Evolutionary conservation across 2,329 filamentous ascomycete genomes (phyloP).

Genomic region (Phoma sp.): DNA sequence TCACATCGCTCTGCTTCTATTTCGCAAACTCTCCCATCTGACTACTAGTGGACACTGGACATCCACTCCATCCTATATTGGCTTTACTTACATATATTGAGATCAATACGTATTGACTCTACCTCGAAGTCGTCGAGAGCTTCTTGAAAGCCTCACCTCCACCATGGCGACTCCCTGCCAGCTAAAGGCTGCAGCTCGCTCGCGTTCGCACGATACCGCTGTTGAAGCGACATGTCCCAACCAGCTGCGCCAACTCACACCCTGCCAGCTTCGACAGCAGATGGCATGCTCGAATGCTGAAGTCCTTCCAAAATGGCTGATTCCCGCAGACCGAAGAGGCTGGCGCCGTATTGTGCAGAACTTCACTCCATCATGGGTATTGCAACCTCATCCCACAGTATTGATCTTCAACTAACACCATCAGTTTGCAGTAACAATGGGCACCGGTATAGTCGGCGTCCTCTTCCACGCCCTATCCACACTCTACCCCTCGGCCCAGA

Average conservation of each 20-base stretch:
- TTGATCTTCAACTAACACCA: not conserved
- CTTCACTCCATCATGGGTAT: constrained; percentile 45
- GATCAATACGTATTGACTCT: too few relatives aligned
- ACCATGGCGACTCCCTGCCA: constrained; percentile 10
- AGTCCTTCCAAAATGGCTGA: constrained; percentile 32
- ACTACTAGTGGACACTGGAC: not conserved
- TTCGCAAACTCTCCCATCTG: not conserved
- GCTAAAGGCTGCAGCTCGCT: constrained; percentile 2
- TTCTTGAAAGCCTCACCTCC: not conserved
- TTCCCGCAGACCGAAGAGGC: constrained; percentile 29
- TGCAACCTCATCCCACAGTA: not conserved
- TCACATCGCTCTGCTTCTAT: too few relatives aligned
- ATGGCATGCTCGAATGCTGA: constrained; percentile 1
- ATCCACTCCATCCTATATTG: not conserved
- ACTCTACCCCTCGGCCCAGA: constrained; percentile 58
- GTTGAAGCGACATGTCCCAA: constrained; percentile 8
- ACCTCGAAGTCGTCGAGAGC: too few relatives aligned
- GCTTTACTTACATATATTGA: not conserved
- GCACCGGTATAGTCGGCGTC: constrained; percentile 54
- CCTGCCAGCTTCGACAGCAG: constrained; percentile 14
- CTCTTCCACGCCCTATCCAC: constrained; percentile 65
- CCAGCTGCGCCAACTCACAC: constrained; percentile 10
- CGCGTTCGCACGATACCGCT: constrained; percentile 11
- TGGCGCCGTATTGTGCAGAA: constrained; percentile 44
- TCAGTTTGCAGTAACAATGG: constrained; percentile 35